Percentiles rank a stretch among this genome's conserved stretches.
Evolutionary conservation across 140 eudicot genomes (phyloP).

Genomic region (Anethum foeniculum): DNA sequence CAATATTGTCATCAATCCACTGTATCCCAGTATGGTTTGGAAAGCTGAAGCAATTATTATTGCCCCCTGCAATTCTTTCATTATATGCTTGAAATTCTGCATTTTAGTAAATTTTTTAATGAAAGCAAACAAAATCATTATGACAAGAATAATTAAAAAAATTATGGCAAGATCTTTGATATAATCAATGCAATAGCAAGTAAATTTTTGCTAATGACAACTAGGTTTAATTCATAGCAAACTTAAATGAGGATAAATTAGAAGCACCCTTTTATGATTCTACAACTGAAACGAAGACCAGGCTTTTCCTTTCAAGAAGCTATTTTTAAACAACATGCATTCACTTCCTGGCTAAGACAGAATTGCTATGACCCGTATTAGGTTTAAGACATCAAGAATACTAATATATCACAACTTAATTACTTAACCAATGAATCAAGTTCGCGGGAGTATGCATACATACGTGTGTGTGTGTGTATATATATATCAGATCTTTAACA

Average conservation of each 20-base stretch:
- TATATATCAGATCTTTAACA: neutral
- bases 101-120: neutral
- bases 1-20: slow-evolving; percentile 76
- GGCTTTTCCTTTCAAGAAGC: neutral
- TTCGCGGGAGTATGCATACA: neutral
- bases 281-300: neutral
- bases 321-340: neutral
- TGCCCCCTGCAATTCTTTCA: slow-evolving; percentile 97
- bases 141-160: neutral
- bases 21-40: slow-evolving; percentile 84
- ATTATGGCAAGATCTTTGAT: neutral
- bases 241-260: neutral
- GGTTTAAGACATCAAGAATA: neutral
- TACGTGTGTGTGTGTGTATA: neutral
- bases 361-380: neutral
- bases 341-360: neutral
- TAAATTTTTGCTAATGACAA: neutral
- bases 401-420: neutral
- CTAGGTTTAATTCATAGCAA: neutral
- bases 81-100: slow-evolving; percentile 91
- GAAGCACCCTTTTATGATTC: neutral
- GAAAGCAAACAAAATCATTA: neutral
- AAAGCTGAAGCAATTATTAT: slow-evolving; percentile 80
- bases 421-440: neutral
- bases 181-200: neutral